Percentiles rank a stretch among this genome's conserved stretches.
These are phyloP conservation scores for Exobasidium cylindrosporum DNA, from an alignment of 1,284 basidiomycete species.

Conservation along the genomic window DNA sequence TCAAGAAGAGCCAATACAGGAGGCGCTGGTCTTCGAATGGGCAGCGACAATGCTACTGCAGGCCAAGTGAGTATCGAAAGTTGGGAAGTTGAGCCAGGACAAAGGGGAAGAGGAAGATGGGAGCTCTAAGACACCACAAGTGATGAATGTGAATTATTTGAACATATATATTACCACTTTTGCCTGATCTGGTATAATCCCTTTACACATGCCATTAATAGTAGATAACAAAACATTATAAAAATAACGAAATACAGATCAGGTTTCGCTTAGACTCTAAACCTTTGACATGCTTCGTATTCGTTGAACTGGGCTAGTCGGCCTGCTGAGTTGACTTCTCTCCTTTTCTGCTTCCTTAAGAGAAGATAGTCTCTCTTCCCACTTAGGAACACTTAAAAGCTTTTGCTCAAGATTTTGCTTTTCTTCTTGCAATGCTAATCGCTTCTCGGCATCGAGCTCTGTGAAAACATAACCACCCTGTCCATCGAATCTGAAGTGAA, in stretches of 20 bases:
- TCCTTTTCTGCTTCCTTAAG: constrained; percentile 58
- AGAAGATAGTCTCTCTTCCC: constrained; percentile 73
- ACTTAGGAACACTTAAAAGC: constrained; percentile 66
- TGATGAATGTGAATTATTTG: too few species aligned
- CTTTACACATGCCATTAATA: too few species aligned
- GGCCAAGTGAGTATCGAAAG: background rate
- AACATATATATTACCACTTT: too few species aligned
- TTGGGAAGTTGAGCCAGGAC: background rate
- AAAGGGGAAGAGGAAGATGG: background rate
- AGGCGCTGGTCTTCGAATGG: background rate
- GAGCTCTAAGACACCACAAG: too few species aligned
- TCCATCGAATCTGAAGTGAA: constrained; percentile 54
- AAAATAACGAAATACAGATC: background rate
- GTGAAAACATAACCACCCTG: constrained; percentile 69
- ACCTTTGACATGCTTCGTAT: too few species aligned
- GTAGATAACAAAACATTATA: background rate
- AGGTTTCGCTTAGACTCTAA: too few species aligned
- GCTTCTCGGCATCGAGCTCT: constrained; percentile 83
- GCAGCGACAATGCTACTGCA: background rate
- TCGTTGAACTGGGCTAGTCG: constrained; percentile 3
- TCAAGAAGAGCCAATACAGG: background rate
- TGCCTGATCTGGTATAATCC: too few species aligned
- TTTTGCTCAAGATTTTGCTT: constrained; percentile 61
- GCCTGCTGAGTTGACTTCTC: background rate
- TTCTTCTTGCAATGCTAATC: constrained; percentile 88